These are phyloP conservation scores for Stagonosporopsis cucurbitacearum DNA, from an alignment of 2,329 filamentous ascomycete genomes.

Conservation along the genomic window DNA sequence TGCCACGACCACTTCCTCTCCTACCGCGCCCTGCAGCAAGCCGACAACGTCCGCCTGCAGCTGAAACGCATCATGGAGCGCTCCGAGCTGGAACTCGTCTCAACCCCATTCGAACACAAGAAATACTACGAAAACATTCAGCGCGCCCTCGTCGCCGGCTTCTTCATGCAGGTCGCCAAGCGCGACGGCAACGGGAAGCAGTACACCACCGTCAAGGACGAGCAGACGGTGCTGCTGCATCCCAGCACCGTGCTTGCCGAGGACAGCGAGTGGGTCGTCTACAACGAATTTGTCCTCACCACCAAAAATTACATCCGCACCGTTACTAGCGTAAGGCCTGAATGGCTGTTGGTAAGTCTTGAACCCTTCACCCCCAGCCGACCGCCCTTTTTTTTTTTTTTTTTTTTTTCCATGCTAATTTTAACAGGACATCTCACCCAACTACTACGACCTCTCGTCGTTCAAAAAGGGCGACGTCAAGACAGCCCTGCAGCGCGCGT, in stretches of 20 bases:
- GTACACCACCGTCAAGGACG: conserved; percentile 95
- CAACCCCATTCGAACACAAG: conserved; percentile 90
- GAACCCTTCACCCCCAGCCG: too few relatives aligned
- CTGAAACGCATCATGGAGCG: conserved; percentile 97
- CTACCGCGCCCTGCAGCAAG: conserved; percentile 84
- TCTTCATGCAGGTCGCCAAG: conserved; percentile 99
- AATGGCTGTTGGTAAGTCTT: conserved; percentile 90
- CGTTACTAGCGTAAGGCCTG: conserved; percentile 87
- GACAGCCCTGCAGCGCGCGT: conserved; percentile 63
- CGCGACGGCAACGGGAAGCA: conserved; percentile 86
- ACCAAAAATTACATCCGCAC: conserved; percentile 98
- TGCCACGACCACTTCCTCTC: conserved; percentile 97
- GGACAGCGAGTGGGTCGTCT: conserved; percentile 95
- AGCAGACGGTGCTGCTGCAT: conserved; percentile 91
- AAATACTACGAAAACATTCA: conserved; percentile 99
- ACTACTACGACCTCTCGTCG: conserved; percentile 84
- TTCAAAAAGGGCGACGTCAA: conserved; percentile 89
- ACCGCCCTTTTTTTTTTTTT: too few relatives aligned
- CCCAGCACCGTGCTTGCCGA: conserved; percentile 88
- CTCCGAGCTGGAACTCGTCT: conserved; percentile 81
- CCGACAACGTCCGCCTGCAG: conserved; percentile 91
- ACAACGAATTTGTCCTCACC: conserved; percentile 97
- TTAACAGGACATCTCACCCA: conserved; percentile 83
- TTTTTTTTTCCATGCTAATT: too few relatives aligned
- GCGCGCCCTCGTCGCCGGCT: conserved; percentile 86